Evolutionary conservation across 306 rosid genomes (phyloP).

Genomic region (Chamaecrista fasciculata): DNA sequence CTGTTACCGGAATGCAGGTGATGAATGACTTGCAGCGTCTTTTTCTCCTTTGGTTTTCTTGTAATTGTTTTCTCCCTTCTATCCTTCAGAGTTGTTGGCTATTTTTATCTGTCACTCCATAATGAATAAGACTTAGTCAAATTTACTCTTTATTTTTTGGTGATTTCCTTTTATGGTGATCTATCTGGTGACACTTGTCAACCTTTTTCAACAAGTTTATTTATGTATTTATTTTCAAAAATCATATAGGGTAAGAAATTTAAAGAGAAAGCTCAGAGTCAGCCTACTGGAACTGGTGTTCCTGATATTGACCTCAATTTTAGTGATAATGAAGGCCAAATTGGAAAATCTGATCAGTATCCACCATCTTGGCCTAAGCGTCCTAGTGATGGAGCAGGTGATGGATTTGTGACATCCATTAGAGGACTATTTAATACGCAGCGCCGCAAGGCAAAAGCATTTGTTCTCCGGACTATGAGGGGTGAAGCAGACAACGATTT

Average conservation of each 20-base stretch:
- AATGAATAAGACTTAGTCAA: not conserved
- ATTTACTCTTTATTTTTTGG: constrained; percentile 2
- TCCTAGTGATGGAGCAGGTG: constrained; percentile 95
- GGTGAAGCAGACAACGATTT: constrained; percentile 93
- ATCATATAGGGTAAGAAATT: constrained; percentile 83
- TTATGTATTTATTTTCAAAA: constrained; percentile 21
- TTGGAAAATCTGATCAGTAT: constrained; percentile 68
- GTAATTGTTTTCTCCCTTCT: constrained; percentile 6
- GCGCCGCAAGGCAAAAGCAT: constrained; percentile 92
- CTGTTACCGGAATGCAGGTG: constrained; percentile 99
- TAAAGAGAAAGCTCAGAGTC: constrained; percentile 80
- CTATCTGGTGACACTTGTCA: constrained; percentile 8
- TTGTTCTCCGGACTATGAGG: constrained; percentile 91
- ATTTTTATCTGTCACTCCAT: constrained; percentile 14
- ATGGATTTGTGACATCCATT: constrained; percentile 95
- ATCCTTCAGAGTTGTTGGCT: not conserved
- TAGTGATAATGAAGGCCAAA: constrained; percentile 85
- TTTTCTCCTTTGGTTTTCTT: constrained; percentile 19
- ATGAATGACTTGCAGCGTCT: constrained; percentile 27
- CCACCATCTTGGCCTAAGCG: constrained; percentile 87
- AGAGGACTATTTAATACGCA: constrained; percentile 91
- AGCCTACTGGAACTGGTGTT: constrained; percentile 53
- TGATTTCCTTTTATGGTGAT: constrained; percentile 10
- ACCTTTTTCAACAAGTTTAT: constrained; percentile 12
- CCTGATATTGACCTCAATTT: constrained; percentile 84